Percentiles rank a stretch among this genome's conserved stretches.
phyloP scores from a whole-genome alignment of 371 early-diverging fungal species.

The Haplosporangium sp. region DNA sequence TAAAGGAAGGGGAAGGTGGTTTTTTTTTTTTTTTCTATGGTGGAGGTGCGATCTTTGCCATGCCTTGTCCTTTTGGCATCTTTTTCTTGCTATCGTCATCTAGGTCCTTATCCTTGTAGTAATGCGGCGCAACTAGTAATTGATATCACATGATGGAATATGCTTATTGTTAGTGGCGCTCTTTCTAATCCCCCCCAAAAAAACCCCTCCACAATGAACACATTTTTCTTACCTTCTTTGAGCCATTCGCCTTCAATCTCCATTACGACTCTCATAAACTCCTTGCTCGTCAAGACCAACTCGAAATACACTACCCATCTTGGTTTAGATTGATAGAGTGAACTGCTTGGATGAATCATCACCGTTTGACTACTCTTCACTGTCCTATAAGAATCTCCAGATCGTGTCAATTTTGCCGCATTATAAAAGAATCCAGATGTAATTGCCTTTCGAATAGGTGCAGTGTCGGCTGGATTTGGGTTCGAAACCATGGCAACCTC shows the following conservation, averaged over 20 bases:
- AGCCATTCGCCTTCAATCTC: conserved; percentile 96
- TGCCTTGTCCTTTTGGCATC: too few species aligned
- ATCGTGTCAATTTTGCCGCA: conserved; percentile 83
- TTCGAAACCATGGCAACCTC: conserved; percentile 87
- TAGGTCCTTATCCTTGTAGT: too few species aligned
- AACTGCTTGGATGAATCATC: conserved; percentile 93
- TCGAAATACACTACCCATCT: conserved; percentile 93
- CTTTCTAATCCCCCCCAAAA: conserved; percentile 4
- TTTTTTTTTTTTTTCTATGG: too few species aligned
- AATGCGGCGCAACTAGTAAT: too few species aligned
- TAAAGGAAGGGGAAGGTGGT: too few species aligned
- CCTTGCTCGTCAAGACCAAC: conserved; percentile 92
- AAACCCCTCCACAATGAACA: neutral
- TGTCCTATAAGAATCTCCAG: conserved; percentile 92
- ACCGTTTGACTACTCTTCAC: conserved; percentile 94
- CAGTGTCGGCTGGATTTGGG: conserved; percentile 80
- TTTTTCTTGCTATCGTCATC: too few species aligned
- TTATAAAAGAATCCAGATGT: conserved; percentile 97
- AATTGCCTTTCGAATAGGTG: conserved; percentile 88
- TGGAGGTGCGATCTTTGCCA: too few species aligned
- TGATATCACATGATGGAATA: too few species aligned
- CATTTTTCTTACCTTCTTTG: conserved; percentile 71
- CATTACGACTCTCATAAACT: conserved; percentile 95
- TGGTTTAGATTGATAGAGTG: conserved; percentile 78
- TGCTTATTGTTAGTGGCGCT: too few species aligned